These are phyloP conservation scores for Tylopilus sp. DNA, from an alignment of 768 basidiomycete species.

Conservation along the genomic window DNA sequence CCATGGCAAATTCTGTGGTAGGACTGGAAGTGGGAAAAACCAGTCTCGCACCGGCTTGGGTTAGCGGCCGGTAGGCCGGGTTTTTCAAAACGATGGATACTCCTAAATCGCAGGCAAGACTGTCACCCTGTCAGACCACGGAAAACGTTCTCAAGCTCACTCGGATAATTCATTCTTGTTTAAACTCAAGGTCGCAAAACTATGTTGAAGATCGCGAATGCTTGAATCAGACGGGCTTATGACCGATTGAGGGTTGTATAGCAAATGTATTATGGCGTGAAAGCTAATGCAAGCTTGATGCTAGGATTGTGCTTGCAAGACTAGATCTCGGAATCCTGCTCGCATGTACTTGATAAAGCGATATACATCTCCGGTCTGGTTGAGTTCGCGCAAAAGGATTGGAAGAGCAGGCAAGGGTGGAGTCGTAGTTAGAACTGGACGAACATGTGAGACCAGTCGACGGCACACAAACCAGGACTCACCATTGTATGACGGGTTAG, in stretches of 20 bases:
- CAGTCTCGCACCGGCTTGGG: no score
- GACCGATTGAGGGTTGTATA: conserved; percentile 11
- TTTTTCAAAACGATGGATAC: no score
- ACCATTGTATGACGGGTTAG: conserved; percentile 65
- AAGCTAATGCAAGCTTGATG: neutral
- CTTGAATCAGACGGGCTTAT: no score
- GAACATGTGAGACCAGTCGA: neutral
- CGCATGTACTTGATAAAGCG: conserved; percentile 67
- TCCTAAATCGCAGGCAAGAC: no score
- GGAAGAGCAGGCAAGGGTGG: conserved; percentile 67
- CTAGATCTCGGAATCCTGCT: conserved; percentile 42
- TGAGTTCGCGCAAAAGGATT: conserved; percentile 66
- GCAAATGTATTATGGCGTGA: neutral
- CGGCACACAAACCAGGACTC: conserved; percentile 10
- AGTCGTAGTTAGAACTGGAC: conserved; percentile 72
- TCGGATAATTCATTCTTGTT: no score
- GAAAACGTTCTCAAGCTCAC: no score
- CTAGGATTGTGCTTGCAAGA: conserved; percentile 5
- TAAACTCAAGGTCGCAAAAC: no score
- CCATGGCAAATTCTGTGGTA: no score
- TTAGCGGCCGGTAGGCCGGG: no score
- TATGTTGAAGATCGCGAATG: no score
- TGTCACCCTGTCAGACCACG: no score
- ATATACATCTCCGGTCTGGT: conserved; percentile 66
- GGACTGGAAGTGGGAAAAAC: no score